phyloP scores from a whole-genome alignment of 495 filamentous ascomycete species.

The Penicillium subrubescens region DNA sequence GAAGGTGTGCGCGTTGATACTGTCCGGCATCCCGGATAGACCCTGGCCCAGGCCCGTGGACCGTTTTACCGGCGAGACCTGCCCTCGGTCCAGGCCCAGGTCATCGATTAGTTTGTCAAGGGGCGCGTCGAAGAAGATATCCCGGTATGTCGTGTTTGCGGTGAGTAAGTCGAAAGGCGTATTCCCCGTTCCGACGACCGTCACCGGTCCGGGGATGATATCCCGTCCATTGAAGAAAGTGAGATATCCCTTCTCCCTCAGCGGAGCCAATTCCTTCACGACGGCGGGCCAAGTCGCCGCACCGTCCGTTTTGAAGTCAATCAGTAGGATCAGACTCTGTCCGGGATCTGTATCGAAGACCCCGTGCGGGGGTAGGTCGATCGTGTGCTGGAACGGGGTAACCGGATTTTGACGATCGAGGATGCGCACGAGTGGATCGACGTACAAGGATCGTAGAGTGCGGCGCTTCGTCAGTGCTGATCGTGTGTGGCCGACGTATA shows the following conservation, averaged over 20 bases:
- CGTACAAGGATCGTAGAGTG: slow-evolving; percentile 57
- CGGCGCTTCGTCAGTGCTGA: slow-evolving; percentile 48
- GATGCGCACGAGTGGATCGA: slow-evolving; percentile 55
- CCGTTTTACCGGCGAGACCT: background rate
- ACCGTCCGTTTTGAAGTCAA: slow-evolving; percentile 70
- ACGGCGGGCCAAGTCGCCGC: slow-evolving; percentile 54
- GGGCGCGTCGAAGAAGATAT: slow-evolving; percentile 68
- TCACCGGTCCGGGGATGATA: slow-evolving; percentile 59
- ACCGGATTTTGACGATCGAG: slow-evolving; percentile 54
- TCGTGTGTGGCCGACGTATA: slow-evolving; percentile 60
- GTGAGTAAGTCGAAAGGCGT: slow-evolving; percentile 67
- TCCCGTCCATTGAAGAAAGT: slow-evolving; percentile 56
- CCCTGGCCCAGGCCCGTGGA: slow-evolving; percentile 35
- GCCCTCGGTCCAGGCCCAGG: background rate
- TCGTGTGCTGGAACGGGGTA: slow-evolving; percentile 31
- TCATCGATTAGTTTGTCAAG: slow-evolving; percentile 42
- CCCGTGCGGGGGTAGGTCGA: slow-evolving; percentile 32
- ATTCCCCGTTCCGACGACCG: slow-evolving; percentile 79
- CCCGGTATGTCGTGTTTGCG: slow-evolving; percentile 48
- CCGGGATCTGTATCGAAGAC: slow-evolving; percentile 54
- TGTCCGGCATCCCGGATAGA: slow-evolving; percentile 37
- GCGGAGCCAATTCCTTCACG: slow-evolving; percentile 60
- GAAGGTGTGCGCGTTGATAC: slow-evolving; percentile 44
- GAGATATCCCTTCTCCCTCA: slow-evolving; percentile 66
- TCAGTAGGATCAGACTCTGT: slow-evolving; percentile 65